These are phyloP conservation scores for Kwoniella mangroviensis DNA, from an alignment of 768 basidiomycete genomes.

Conservation along the genomic window DNA sequence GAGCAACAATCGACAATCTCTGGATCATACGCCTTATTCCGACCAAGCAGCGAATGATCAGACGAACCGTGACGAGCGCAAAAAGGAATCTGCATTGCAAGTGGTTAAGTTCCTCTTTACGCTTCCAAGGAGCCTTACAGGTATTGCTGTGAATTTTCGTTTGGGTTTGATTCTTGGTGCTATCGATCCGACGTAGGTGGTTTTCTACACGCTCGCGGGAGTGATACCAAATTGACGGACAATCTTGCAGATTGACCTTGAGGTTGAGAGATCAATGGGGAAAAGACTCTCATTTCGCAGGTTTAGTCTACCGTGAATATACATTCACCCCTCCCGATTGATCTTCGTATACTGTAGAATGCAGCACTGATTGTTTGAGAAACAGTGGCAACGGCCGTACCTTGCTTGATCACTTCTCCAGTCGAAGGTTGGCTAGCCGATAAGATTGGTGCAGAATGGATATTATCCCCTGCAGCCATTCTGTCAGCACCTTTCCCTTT, in stretches of 20 bases:
- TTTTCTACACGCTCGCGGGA: not conserved
- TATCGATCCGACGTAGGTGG: slow-evolving; percentile 31
- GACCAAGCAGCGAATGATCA: not conserved
- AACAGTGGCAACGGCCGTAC: slow-evolving; percentile 25
- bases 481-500: slow-evolving; percentile 24
- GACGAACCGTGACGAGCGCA: not conserved
- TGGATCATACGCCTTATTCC: not conserved
- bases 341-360: too few relatives aligned
- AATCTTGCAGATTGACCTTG: slow-evolving; percentile 16
- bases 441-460: slow-evolving; percentile 28
- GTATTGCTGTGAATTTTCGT: slow-evolving; percentile 12
- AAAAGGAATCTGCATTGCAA: slow-evolving; percentile 18
- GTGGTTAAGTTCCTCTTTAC: slow-evolving; percentile 24
- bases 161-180: slow-evolving; percentile 23
- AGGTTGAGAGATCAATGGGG: slow-evolving; percentile 24
- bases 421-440: slow-evolving; percentile 29
- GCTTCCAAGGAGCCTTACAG: slow-evolving; percentile 19
- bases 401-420: slow-evolving; percentile 29
- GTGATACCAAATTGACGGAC: not conserved
- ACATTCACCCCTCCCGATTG: not conserved
- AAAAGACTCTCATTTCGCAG: slow-evolving; percentile 29
- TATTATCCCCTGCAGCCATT: slow-evolving; percentile 16
- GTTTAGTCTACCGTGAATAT: slow-evolving; percentile 29
- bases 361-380: not conserved
- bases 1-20: not conserved